Evolutionary conservation across 1,284 basidiomycete species (phyloP).

Genomic region (Grifola frondosa): DNA sequence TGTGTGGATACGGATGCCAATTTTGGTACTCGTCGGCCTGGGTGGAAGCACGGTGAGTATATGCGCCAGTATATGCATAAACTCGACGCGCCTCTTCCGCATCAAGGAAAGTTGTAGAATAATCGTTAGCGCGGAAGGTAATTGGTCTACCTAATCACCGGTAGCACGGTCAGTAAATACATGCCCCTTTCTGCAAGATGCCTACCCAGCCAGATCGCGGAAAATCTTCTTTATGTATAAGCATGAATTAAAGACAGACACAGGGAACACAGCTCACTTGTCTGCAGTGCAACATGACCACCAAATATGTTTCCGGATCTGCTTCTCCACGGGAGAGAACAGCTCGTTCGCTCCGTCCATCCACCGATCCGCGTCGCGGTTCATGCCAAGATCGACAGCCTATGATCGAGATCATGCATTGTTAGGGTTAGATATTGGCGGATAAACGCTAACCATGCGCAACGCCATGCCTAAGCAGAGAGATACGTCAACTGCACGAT

Average conservation of each 20-base stretch:
- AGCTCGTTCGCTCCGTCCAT: constrained; percentile 58
- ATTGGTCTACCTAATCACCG: constrained; percentile 14
- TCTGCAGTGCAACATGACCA: constrained; percentile 78
- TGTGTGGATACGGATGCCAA: constrained; percentile 51
- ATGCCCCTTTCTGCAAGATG: background rate
- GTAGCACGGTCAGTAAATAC: background rate
- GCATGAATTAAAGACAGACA: background rate
- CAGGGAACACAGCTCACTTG: constrained; percentile 45
- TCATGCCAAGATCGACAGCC: constrained; percentile 83
- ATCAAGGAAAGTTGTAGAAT: constrained; percentile 17
- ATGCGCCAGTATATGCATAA: background rate
- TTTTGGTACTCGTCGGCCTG: constrained; percentile 63
- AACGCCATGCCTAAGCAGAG: constrained; percentile 63
- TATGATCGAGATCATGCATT: constrained; percentile 29
- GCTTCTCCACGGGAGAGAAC: constrained; percentile 75
- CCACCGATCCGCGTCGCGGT: constrained; percentile 79
- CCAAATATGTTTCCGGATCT: constrained; percentile 80
- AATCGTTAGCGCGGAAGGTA: constrained; percentile 26
- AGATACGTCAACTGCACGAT: too few relatives aligned
- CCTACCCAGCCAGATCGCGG: constrained; percentile 31
- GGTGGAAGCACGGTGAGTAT: background rate
- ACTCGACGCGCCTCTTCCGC: constrained; percentile 8
- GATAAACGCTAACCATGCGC: constrained; percentile 55
- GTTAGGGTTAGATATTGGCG: background rate
- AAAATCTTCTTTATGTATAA: constrained; percentile 20